A percentile compares a stretch with the other conserved stretches of the same genome.
Evolutionary conservation across 805 yeast genomes (phyloP).

Genomic region (Saccharomycopsis microspora): DNA sequence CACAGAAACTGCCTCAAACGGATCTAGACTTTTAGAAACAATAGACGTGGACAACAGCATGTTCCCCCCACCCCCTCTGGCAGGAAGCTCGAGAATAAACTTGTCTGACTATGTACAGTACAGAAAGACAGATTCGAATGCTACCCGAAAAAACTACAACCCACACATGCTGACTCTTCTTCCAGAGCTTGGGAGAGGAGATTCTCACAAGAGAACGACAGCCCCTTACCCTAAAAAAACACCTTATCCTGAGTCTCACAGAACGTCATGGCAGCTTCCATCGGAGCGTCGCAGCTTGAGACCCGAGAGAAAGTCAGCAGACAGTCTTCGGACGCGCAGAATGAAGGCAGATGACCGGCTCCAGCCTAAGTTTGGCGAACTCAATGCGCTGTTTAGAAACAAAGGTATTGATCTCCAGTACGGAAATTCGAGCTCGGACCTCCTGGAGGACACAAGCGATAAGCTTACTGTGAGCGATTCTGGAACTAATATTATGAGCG

Average conservation of each 20-base stretch:
- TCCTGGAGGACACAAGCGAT: too few relatives aligned
- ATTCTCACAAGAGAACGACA: background rate
- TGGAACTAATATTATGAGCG: slow-evolving; percentile 1
- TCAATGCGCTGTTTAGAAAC: too few relatives aligned
- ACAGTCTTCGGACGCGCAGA: too few relatives aligned
- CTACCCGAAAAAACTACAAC: background rate
- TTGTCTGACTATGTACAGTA: background rate
- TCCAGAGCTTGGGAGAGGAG: background rate
- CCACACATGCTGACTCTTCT: background rate
- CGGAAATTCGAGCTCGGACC: too few relatives aligned
- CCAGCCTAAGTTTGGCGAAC: too few relatives aligned
- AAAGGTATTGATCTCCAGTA: too few relatives aligned
- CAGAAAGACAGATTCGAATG: background rate
- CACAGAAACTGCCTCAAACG: slow-evolving; percentile 2
- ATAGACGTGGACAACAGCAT: background rate
- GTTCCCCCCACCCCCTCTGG: background rate
- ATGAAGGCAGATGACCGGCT: too few relatives aligned
- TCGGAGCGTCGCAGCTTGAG: background rate
- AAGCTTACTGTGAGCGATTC: background rate
- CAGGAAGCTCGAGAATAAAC: background rate
- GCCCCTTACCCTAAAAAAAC: background rate
- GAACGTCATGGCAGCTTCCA: background rate
- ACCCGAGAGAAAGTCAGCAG: too few relatives aligned
- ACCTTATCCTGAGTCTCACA: background rate
- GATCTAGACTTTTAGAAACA: background rate